phyloP scores from a whole-genome alignment of 805 yeast species.

The Lipomyces starkeyi region DNA sequence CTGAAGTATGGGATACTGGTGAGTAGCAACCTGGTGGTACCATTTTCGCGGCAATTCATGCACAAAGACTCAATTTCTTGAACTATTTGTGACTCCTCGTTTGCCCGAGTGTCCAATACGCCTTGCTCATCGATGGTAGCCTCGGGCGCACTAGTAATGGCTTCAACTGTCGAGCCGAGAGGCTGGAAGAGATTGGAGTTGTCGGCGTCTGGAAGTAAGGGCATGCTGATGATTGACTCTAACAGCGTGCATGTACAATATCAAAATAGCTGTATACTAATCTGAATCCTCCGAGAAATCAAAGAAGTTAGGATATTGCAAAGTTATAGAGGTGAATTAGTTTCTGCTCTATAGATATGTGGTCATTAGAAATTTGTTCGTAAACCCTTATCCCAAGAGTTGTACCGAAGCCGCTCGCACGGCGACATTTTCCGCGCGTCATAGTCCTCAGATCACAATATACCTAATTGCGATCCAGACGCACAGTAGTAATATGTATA shows the following conservation, averaged over 20 bases:
- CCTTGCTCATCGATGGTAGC: conserved; percentile 53
- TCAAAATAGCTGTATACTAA: background rate
- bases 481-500: too few relatives aligned
- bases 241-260: background rate
- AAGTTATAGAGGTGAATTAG: too few relatives aligned
- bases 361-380: too few relatives aligned
- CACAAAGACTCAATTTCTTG: conserved; percentile 95
- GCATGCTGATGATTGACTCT: background rate
- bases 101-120: conserved; percentile 26
- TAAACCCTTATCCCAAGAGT: too few relatives aligned
- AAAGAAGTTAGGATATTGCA: too few relatives aligned
- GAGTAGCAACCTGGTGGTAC: conserved; percentile 79
- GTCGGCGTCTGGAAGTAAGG: background rate
- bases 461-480: too few relatives aligned
- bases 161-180: conserved; percentile 32
- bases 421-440: too few relatives aligned
- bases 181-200: conserved; percentile 25
- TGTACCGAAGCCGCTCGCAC: too few relatives aligned
- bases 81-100: conserved; percentile 77
- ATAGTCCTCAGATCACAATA: too few relatives aligned
- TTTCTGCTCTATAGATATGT: too few relatives aligned
- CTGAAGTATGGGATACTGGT: conserved; percentile 91
- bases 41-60: conserved; percentile 91
- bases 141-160: conserved; percentile 64
- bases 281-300: background rate